These are phyloP conservation scores for Nepenthes mirabilis DNA, from an alignment of 148 eudicot genomes.

Conservation along the genomic window DNA sequence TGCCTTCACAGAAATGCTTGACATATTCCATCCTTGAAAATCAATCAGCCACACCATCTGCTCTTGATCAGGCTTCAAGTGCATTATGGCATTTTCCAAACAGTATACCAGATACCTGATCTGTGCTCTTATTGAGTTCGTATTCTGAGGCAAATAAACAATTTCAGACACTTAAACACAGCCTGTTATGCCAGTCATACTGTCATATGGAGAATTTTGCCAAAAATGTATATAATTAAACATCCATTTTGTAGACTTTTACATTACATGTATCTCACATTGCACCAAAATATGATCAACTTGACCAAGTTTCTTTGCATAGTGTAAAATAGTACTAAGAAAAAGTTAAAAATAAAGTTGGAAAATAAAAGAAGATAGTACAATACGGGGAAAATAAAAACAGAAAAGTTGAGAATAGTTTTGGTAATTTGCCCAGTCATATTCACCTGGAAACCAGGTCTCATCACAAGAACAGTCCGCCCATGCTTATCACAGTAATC, in stretches of 20 bases:
- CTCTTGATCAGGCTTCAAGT: constrained; percentile 61
- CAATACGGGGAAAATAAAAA: no score
- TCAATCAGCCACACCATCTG: constrained; percentile 90
- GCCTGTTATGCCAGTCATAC: no score
- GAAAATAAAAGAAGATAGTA: no score
- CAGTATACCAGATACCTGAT: constrained; percentile 72
- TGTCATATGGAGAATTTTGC: background rate
- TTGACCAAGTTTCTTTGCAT: no score
- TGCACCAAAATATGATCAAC: no score
- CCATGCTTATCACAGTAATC: constrained; percentile 61
- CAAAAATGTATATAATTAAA: background rate
- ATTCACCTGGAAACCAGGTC: constrained; percentile 49
- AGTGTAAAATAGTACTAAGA: no score
- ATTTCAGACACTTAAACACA: background rate
- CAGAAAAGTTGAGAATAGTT: no score
- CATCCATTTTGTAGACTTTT: no score
- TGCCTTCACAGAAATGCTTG: constrained; percentile 50
- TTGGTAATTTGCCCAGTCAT: no score
- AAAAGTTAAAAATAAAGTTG: no score
- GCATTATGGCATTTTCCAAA: constrained; percentile 80
- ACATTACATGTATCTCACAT: no score
- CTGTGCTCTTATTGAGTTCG: constrained; percentile 54
- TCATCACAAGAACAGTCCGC: constrained; percentile 77
- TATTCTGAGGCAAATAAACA: constrained; percentile 39
- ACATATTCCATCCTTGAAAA: constrained; percentile 57